Base-by-base conservation (phyloP, 805 yeast genomes). In the Wickerhamiella musiphila region DNA sequence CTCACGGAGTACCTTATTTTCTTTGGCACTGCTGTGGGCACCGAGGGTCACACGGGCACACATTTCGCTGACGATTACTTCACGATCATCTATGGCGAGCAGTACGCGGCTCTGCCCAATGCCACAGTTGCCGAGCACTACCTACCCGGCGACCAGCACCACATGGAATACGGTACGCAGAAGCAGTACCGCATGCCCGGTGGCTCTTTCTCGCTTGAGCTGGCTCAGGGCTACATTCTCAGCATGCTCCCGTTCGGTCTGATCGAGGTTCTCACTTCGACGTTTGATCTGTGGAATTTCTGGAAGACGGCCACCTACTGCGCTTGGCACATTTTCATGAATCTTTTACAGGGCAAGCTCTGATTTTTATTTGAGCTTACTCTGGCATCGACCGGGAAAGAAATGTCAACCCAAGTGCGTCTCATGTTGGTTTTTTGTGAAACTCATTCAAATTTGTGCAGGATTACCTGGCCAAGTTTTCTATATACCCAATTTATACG, bases 171-270 rank as follows among this genome's bases (percentile, higher is more conserved):
- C 51, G 94, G 94, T 22, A 41, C 52, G 27, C 68, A 70, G 44
- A 82, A 79, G 57, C 98, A 90, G 57, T 90, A 90, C 54, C 44
- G 71, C 18, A 81, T 90, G 93, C 76, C 79, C 2, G 54, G 68
- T 19, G 93, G 77, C 23, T 64, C 78, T 0, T 90, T 73, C 56
- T 94, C 98, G 8, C 60, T 90, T 42, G 98, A 90, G 54, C 65
- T 86, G 48, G 98, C 98, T 6, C 96, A 86, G 60, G 98, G 98
- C 38, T 90, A 94, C 93, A 81, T 90, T 43, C 96, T 98, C 22
- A 75, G 86, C 26, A 90, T 90, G 98, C 65, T 90, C 38, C 96
- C 96, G 14, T 90, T 90, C 53, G 98, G 98, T 0, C 72, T 86
- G 57, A 59, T 79, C 31, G 93, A 82, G 51, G 69, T 77, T 4